Conservation (phyloP, 2,329 filamentous ascomycete genomes). For the Aaosphaeria pasadenensis region DNA sequence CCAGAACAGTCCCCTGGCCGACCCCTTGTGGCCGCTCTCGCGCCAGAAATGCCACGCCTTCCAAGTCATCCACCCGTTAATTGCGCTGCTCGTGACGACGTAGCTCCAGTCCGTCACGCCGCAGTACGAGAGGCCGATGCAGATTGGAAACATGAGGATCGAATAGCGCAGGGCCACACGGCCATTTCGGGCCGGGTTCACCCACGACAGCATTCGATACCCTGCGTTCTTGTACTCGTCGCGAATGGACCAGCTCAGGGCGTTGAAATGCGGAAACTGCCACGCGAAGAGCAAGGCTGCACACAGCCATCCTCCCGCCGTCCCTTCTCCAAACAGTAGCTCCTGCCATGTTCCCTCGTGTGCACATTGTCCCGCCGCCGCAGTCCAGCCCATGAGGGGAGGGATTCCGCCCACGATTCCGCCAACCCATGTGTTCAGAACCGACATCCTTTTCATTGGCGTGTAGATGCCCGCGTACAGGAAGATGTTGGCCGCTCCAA, state of each 20-base stretch:
- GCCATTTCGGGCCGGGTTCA: slow-evolving; percentile 79
- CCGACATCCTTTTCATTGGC: slow-evolving; percentile 81
- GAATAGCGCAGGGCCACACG: slow-evolving; percentile 88
- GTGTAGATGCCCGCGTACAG: slow-evolving; percentile 94
- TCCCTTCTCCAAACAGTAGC: slow-evolving; percentile 68
- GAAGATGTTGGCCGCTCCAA: slow-evolving; percentile 80
- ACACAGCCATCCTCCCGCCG: slow-evolving; percentile 81
- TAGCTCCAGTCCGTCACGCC: slow-evolving; percentile 87
- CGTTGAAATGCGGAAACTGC: slow-evolving; percentile 99
- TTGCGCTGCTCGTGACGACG: slow-evolving; percentile 71
- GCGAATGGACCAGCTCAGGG: slow-evolving; percentile 81
- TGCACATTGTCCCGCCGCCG: slow-evolving; percentile 84
- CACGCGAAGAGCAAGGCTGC: slow-evolving; percentile 84
- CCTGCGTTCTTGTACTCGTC: slow-evolving; percentile 78
- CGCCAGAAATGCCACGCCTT: slow-evolving; percentile 82
- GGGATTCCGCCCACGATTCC: slow-evolving; percentile 91
- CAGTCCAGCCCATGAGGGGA: slow-evolving; percentile 96
- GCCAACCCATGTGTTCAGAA: slow-evolving; percentile 91
- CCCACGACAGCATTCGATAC: slow-evolving; percentile 76
- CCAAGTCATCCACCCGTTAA: slow-evolving; percentile 81
- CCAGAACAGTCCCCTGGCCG: slow-evolving; percentile 87
- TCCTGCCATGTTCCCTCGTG: slow-evolving; percentile 64
- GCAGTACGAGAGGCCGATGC: slow-evolving; percentile 71
- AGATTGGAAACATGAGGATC: slow-evolving; percentile 81
- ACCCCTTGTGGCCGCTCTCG: slow-evolving; percentile 72